A percentile compares a stretch with the other conserved stretches of the same genome.
Conservation (phyloP, 2,329 filamentous ascomycete genomes). For the Trichoderma semiorbis region DNA sequence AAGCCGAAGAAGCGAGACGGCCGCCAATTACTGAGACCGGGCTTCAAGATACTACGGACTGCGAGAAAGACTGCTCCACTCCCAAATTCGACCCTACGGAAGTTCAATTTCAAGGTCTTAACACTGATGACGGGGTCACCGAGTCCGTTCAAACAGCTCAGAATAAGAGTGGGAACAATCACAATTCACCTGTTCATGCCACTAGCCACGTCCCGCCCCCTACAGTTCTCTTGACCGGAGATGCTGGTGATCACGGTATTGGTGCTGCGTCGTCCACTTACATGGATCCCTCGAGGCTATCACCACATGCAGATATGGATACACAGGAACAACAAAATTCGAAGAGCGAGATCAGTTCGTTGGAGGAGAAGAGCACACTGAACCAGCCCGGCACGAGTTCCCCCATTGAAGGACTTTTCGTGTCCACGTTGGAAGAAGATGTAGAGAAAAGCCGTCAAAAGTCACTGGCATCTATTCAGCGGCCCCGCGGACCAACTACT, state of each 20-base stretch:
- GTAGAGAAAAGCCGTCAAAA: background rate
- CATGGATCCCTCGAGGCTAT: background rate
- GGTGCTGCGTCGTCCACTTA: background rate
- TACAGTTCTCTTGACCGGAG: constrained; percentile 21
- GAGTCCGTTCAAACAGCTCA: too few species aligned
- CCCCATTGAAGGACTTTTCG: background rate
- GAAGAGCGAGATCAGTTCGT: constrained; percentile 12
- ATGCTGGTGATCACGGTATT: constrained; percentile 19
- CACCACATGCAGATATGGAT: background rate
- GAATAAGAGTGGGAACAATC: background rate
- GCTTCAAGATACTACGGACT: background rate
- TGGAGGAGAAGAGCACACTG: constrained; percentile 12
- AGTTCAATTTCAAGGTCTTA: background rate
- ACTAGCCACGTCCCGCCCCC: constrained; percentile 6
- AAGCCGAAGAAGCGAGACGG: constrained; percentile 12
- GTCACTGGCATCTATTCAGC: constrained; percentile 14
- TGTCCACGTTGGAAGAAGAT: background rate
- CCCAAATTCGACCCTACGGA: background rate
- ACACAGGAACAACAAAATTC: background rate
- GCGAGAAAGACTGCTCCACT: background rate
- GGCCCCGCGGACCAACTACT: constrained; percentile 36
- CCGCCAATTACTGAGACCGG: background rate
- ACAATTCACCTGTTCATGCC: background rate
- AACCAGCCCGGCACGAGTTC: background rate
- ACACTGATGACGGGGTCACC: background rate